Evolutionary conservation across 306 rosid species (phyloP).

Genomic region (Vigna unguiculata): DNA sequence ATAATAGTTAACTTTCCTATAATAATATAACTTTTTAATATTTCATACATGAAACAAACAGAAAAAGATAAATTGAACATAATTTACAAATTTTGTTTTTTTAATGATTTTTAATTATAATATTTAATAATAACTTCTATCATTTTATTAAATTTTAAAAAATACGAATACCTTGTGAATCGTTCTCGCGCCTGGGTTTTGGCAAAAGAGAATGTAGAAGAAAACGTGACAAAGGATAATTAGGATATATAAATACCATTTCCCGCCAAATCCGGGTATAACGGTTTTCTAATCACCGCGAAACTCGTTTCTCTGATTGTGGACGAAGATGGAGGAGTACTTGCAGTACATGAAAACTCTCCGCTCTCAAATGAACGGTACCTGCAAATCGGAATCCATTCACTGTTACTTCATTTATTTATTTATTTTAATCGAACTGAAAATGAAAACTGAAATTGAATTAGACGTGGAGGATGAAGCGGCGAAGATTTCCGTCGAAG

Average conservation of each 20-base stretch:
- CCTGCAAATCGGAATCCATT: constrained; percentile 37
- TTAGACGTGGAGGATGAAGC: constrained; percentile 89
- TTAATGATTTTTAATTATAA: too few relatives aligned
- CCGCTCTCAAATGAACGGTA: constrained; percentile 92
- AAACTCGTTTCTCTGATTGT: constrained; percentile 21
- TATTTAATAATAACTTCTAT: too few relatives aligned
- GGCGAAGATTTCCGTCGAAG: constrained; percentile 79
- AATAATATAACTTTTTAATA: too few relatives aligned
- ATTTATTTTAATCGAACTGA: background rate
- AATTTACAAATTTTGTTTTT: too few relatives aligned
- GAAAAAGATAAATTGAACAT: too few relatives aligned
- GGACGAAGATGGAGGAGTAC: constrained; percentile 80
- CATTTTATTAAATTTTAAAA: too few relatives aligned
- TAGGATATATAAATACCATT: background rate
- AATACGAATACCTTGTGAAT: too few relatives aligned
- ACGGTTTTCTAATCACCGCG: background rate
- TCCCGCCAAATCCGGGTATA: constrained; percentile 36
- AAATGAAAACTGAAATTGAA: constrained; percentile 15
- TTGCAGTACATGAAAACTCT: constrained; percentile 80
- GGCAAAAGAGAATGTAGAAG: too few relatives aligned
- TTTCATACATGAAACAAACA: too few relatives aligned
- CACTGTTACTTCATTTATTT: background rate
- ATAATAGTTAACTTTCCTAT: too few relatives aligned
- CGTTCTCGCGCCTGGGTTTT: too few relatives aligned
- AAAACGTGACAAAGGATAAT: too few relatives aligned